Evolutionary conservation across 2,329 filamentous ascomycete genomes (phyloP).

Genomic region (Exophiala sideris): DNA sequence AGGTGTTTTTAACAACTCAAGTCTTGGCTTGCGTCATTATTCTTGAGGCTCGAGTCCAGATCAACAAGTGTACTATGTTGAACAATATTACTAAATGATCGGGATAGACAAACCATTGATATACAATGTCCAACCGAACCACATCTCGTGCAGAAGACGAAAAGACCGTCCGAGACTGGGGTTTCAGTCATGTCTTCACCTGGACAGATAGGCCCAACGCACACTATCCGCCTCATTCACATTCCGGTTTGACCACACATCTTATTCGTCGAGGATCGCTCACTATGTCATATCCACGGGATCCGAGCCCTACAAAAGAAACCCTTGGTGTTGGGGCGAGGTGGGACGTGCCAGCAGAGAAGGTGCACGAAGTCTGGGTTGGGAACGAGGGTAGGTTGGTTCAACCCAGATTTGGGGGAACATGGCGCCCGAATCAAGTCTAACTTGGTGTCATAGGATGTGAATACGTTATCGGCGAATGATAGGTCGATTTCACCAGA

Average conservation of each 20-base stretch:
- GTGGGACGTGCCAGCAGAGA: slow-evolving; percentile 56
- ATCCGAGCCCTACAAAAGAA: slow-evolving; percentile 49
- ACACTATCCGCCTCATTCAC: slow-evolving; percentile 59
- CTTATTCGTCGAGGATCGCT: slow-evolving; percentile 56
- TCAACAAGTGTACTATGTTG: too few relatives aligned
- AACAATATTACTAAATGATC: too few relatives aligned
- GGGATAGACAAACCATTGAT: too few relatives aligned
- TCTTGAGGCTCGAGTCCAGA: neutral
- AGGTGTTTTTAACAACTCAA: neutral
- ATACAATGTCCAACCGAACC: slow-evolving; percentile 10
- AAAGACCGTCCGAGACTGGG: slow-evolving; percentile 54
- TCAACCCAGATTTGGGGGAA: neutral
- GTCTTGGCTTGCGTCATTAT: neutral
- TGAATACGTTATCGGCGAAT: slow-evolving; percentile 61
- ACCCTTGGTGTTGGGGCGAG: slow-evolving; percentile 54
- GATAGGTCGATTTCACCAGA: neutral
- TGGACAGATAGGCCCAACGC: slow-evolving; percentile 59
- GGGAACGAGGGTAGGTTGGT: slow-evolving; percentile 39
- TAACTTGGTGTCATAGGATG: slow-evolving; percentile 41
- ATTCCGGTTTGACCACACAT: slow-evolving; percentile 56
- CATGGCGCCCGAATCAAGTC: neutral
- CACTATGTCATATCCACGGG: slow-evolving; percentile 57
- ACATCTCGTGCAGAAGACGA: slow-evolving; percentile 47
- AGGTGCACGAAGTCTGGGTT: slow-evolving; percentile 61
- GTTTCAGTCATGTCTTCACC: slow-evolving; percentile 59